phyloP scores from a whole-genome alignment of 306 rosid species.

The apple (Malus domestica) region ASM211411v1 NC_041804.1:36994001-36994500 shows the following conservation, averaged over 20 bases:
- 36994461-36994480: not conserved
- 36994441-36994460: slow-evolving; percentile 9
- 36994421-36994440: not conserved
- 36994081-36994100: not conserved
- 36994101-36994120: slow-evolving; percentile 12
- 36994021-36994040: slow-evolving; percentile 28
- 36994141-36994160: slow-evolving; percentile 13
- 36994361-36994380: too few species aligned
- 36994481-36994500: slow-evolving; percentile 10
- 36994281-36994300: not conserved
- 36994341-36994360: not conserved
- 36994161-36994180: slow-evolving; percentile 43
- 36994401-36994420: not conserved
- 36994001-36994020: slow-evolving; percentile 60
- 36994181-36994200: slow-evolving; percentile 89
- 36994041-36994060: slow-evolving; percentile 1
- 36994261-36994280: not conserved
- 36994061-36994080: not conserved
- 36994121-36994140: slow-evolving; percentile 8
- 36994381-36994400: not conserved
- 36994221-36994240: slow-evolving; percentile 24
- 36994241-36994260: slow-evolving; percentile 6
- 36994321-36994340: too few species aligned
- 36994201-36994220: slow-evolving; percentile 49
- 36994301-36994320: not conserved